Evolutionary conservation across 768 basidiomycete species (phyloP).

Genomic region (Suillus subalutaceus): DNA sequence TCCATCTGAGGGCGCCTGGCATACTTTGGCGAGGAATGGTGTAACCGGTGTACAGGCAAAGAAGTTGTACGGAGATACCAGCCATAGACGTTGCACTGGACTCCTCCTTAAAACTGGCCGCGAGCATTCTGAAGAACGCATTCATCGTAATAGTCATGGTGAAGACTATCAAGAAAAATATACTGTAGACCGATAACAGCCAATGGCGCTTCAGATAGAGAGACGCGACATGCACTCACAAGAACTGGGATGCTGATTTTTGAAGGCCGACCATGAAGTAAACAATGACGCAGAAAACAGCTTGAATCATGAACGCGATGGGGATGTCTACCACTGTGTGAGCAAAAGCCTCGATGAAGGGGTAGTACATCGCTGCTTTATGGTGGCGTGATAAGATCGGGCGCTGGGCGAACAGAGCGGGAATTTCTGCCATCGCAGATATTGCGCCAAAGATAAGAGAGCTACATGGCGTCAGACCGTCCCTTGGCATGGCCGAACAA

Average conservation of each 20-base stretch:
- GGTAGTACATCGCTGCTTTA: constrained; percentile 50
- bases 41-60: constrained; percentile 48
- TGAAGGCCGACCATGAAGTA: constrained; percentile 28
- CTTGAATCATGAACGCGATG: constrained; percentile 31
- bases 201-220: constrained; percentile 40
- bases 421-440: constrained; percentile 56
- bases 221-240: constrained; percentile 21
- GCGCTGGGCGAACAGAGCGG: constrained; percentile 46
- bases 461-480: constrained; percentile 48
- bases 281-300: constrained; percentile 14
- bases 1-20: constrained; percentile 19
- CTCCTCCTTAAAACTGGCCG: constrained; percentile 54
- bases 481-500: constrained; percentile 17
- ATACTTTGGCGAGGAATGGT: constrained; percentile 28
- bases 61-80: constrained; percentile 37
- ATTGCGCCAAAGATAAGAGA: constrained; percentile 53
- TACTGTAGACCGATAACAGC: constrained; percentile 49
- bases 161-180: constrained; percentile 56
- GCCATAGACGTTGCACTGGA: constrained; percentile 48
- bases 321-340: constrained; percentile 49
- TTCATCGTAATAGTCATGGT: constrained; percentile 66
- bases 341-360: constrained; percentile 48
- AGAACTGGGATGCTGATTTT: constrained; percentile 20
- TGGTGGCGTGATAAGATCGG: constrained; percentile 45
- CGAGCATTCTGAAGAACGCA: constrained; percentile 69